phyloP scores from a whole-genome alignment of 2,329 filamentous ascomycete species.

The Orbilia javanica region DNA sequence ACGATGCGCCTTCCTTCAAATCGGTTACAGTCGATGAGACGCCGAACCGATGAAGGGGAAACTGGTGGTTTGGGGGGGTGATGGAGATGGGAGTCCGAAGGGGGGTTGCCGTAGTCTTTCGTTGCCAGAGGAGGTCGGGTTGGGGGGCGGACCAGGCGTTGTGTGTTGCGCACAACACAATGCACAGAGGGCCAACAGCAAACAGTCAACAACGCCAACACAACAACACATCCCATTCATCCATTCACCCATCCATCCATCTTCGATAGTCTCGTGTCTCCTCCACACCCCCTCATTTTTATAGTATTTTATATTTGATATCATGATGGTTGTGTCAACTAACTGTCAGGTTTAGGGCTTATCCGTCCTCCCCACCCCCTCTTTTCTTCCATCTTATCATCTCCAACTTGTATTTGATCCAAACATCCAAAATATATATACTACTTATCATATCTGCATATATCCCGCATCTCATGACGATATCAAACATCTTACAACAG shows the following conservation, averaged over 20 bases:
- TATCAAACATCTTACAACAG: too few relatives aligned
- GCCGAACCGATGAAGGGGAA: slow-evolving; percentile 14
- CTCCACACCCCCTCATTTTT: too few relatives aligned
- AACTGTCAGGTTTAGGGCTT: slow-evolving; percentile 56
- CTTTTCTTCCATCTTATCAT: not conserved
- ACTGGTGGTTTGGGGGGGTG: not conserved
- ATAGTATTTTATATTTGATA: slow-evolving; percentile 8
- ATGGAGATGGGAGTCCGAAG: slow-evolving; percentile 1
- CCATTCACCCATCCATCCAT: not conserved
- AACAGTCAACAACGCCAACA: slow-evolving; percentile 28
- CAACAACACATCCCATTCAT: slow-evolving; percentile 36
- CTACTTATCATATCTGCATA: too few relatives aligned
- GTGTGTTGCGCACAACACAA: slow-evolving; percentile 24
- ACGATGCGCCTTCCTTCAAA: not conserved
- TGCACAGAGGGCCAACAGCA: not conserved
- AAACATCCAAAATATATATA: too few relatives aligned
- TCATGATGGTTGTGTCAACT: slow-evolving; percentile 1
- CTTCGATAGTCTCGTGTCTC: too few relatives aligned
- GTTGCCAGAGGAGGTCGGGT: not conserved
- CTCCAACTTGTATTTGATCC: not conserved
- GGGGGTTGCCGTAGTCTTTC: not conserved
- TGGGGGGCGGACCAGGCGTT: not conserved
- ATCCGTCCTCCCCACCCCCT: slow-evolving; percentile 17
- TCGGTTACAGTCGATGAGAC: not conserved
- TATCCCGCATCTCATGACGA: too few relatives aligned